Evolutionary conservation across 148 eudicot species (phyloP).

Genomic region (Vaccinium myrtillus): DNA sequence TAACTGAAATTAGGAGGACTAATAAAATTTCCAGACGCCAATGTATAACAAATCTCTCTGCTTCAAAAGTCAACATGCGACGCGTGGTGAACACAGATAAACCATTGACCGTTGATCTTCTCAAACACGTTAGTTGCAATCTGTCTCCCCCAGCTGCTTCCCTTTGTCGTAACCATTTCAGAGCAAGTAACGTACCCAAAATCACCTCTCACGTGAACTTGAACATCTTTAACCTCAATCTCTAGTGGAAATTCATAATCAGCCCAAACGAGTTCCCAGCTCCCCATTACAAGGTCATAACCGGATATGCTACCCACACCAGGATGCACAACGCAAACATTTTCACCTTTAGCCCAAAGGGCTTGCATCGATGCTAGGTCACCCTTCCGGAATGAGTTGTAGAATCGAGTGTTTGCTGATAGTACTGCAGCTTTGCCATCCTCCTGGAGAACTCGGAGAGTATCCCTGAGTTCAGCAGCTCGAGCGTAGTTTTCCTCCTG

Average conservation of each 20-base stretch:
- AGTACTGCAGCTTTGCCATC: constrained; percentile 80
- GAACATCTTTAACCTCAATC: constrained; percentile 80
- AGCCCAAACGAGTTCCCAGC: constrained; percentile 97
- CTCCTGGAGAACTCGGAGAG: constrained; percentile 62
- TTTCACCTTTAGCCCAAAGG: constrained; percentile 77
- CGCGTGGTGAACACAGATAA: constrained; percentile 72
- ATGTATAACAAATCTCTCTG: background rate
- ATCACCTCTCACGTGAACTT: constrained; percentile 79
- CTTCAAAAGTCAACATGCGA: constrained; percentile 61
- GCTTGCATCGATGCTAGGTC: constrained; percentile 82
- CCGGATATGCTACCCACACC: constrained; percentile 95
- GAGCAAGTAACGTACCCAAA: constrained; percentile 79
- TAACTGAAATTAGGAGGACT: background rate
- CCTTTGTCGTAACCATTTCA: constrained; percentile 82
- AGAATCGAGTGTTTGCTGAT: constrained; percentile 77
- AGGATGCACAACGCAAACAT: constrained; percentile 92
- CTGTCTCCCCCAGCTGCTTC: constrained; percentile 93
- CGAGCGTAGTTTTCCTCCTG: constrained; percentile 76
- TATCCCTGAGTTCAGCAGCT: constrained; percentile 94
- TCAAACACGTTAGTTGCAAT: constrained; percentile 93
- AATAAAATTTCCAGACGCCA: background rate
- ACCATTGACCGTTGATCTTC: constrained; percentile 68
- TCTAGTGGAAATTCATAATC: constrained; percentile 87
- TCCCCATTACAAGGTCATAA: constrained; percentile 86
- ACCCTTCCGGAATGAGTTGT: constrained; percentile 80